Conservation (phyloP, 2,329 filamentous ascomycete genomes). For the Sclerotinia nivalis region DNA sequence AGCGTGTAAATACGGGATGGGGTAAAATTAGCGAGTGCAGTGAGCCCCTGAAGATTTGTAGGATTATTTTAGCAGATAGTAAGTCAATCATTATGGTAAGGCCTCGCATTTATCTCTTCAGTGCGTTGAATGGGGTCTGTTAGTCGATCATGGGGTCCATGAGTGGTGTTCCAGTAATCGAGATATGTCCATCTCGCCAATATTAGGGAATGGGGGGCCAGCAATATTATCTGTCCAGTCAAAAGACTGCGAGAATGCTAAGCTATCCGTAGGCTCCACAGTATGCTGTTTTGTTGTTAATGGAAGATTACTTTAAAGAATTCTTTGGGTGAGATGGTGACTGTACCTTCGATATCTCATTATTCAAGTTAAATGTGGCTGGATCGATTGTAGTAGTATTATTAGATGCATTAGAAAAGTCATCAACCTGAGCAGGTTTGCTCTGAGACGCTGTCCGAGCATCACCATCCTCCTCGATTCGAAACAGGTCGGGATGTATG, state of each 20-base stretch:
- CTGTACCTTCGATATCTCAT: conserved; percentile 37
- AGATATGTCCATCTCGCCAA: conserved; percentile 63
- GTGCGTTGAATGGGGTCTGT: background rate
- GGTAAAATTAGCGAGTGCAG: background rate
- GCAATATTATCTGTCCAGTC: conserved; percentile 49
- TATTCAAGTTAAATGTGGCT: conserved; percentile 27
- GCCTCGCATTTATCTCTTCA: background rate
- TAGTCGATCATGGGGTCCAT: background rate
- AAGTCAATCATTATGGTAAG: background rate
- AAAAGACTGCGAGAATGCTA: conserved; percentile 44
- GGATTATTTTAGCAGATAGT: background rate
- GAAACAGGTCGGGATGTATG: conserved; percentile 60
- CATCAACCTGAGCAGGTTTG: background rate
- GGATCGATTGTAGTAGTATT: conserved; percentile 14
- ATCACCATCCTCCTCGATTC: conserved; percentile 12
- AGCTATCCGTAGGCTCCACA: conserved; percentile 40
- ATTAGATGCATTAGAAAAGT: background rate
- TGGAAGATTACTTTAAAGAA: conserved; percentile 30
- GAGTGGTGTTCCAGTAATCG: conserved; percentile 44
- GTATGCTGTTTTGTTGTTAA: conserved; percentile 28
- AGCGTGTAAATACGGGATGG: background rate
- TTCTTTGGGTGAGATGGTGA: conserved; percentile 25
- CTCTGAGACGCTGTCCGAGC: conserved; percentile 8
- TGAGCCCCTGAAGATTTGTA: background rate
- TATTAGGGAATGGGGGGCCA: conserved; percentile 46